Evolutionary conservation across 169 alveolate genomes (phyloP), one percentile per base, ranked within the genome.

Genomic region (Plasmodium vivax): DNA sequence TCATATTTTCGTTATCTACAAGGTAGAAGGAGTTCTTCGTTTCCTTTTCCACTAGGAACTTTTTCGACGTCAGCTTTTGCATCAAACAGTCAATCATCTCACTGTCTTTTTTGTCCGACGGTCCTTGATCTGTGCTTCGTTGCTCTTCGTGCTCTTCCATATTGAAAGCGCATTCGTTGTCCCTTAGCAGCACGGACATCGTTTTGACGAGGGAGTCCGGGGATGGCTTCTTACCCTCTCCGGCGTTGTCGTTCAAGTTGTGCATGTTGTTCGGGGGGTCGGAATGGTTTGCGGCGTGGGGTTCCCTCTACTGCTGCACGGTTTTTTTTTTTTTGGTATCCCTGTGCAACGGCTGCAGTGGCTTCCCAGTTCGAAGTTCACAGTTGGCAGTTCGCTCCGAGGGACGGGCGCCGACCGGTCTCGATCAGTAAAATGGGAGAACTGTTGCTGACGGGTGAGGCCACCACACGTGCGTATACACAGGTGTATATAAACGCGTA

Each of bases 1-100:
- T 90, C 83, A 90, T 71, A 90, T 90, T 82, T n/a, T 90, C 83
- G 36, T 90, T 82, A 38, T 90, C 91, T 79, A 90, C 94, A 80
- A 90, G 82, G 51, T 56, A 90, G 73, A 90, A 90, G 30, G 79
- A n/a, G 54, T 47, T 90, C 54, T 90, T 90, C 56, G 79, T 62
- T 54, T 90, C 94, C 23, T 90, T 87, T 36, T 87, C 92, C 32
- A 62, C 91, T 32, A 90, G 82, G 82, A 90, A 90, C 23, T 90
- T 90, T 56, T 90, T 90, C 4, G 94, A 62, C 7, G 94, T 90
- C 47, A 90, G 73, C 51, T 82, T 90, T 45, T 90, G 58, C 94
- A 90, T 90, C 83, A 90, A 82, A 80, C 94, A 90, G 38, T 82
- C 83, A 23, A 90, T 62, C 94, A 90, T 90, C 51, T 82, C 83